phyloP scores from a whole-genome alignment of 2,329 filamentous ascomycete species.

The Penicillium sp. region DNA sequence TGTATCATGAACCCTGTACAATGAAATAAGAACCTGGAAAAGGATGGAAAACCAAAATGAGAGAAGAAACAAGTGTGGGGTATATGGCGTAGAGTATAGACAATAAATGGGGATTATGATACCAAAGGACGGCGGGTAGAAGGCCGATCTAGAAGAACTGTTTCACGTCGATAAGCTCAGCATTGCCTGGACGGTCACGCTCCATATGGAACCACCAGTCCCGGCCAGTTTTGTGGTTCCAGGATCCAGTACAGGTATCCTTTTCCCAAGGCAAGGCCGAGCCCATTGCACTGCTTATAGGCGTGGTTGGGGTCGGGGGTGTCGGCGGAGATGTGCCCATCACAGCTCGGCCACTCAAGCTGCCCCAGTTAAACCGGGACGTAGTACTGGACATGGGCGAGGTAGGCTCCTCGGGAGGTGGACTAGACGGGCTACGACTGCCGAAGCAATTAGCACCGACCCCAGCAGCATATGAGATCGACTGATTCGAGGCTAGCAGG shows the following conservation, averaged over 20 bases:
- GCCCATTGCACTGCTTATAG: conserved; percentile 28
- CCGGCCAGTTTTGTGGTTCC: conserved; percentile 42
- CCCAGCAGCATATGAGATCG: conserved; percentile 36
- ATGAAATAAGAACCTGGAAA: neutral
- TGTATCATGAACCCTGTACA: conserved; percentile 3
- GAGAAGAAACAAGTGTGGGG: conserved; percentile 24
- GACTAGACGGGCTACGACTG: conserved; percentile 21
- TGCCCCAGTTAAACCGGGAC: conserved; percentile 37
- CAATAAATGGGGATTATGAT: conserved; percentile 1
- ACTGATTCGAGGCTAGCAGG: conserved; percentile 41
- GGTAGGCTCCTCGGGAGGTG: conserved; percentile 29
- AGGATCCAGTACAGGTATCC: conserved; percentile 44
- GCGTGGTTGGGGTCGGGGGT: conserved; percentile 32
- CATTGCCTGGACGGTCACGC: conserved; percentile 37
- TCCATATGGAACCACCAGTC: conserved; percentile 48
- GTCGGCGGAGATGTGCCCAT: conserved; percentile 31
- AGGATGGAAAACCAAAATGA: conserved; percentile 5
- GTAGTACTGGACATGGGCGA: conserved; percentile 33
- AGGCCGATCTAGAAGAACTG: conserved; percentile 33
- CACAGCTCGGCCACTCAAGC: conserved; percentile 32
- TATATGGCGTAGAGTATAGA: conserved; percentile 21
- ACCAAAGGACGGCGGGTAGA: neutral
- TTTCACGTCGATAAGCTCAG: conserved; percentile 33
- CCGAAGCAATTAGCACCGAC: conserved; percentile 35
- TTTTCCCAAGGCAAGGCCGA: conserved; percentile 38